phyloP scores from a whole-genome alignment of 106 monocot species.

The Dendrobium catenatum region DNA sequence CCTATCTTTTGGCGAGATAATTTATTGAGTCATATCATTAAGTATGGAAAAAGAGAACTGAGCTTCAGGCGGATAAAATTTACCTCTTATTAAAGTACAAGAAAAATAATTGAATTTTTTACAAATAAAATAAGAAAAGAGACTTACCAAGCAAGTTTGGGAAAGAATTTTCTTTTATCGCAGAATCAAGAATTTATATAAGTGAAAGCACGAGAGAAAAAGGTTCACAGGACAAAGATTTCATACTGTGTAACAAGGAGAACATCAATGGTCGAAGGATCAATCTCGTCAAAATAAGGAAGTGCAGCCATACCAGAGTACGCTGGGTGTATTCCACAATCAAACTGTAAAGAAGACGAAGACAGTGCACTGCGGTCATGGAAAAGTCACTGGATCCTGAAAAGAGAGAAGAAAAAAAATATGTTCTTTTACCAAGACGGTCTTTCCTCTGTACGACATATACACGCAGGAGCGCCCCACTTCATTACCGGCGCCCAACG shows the following conservation, averaged over 20 bases:
- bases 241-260: slow-evolving; percentile 95
- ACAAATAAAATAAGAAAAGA: neutral
- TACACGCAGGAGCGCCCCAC: slow-evolving; percentile 94
- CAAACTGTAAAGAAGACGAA: slow-evolving; percentile 48
- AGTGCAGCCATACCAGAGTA: slow-evolving; percentile 90
- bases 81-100: neutral
- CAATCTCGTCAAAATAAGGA: slow-evolving; percentile 96
- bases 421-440: slow-evolving; percentile 40
- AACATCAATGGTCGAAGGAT: slow-evolving; percentile 89
- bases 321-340: slow-evolving; percentile 95
- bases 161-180: neutral
- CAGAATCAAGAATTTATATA: neutral
- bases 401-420: slow-evolving; percentile 1
- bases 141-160: neutral
- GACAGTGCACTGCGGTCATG: neutral
- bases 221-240: neutral
- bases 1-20: neutral
- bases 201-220: neutral
- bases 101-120: neutral
- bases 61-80: neutral
- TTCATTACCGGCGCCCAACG: slow-evolving; percentile 89
- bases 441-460: slow-evolving; percentile 91
- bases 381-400: neutral
- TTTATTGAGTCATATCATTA: neutral
- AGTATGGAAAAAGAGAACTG: neutral